Evolutionary conservation across 202 grass and related monocot genomes (phyloP).

Genomic region (Miscanthus sacchariflorus): DNA sequence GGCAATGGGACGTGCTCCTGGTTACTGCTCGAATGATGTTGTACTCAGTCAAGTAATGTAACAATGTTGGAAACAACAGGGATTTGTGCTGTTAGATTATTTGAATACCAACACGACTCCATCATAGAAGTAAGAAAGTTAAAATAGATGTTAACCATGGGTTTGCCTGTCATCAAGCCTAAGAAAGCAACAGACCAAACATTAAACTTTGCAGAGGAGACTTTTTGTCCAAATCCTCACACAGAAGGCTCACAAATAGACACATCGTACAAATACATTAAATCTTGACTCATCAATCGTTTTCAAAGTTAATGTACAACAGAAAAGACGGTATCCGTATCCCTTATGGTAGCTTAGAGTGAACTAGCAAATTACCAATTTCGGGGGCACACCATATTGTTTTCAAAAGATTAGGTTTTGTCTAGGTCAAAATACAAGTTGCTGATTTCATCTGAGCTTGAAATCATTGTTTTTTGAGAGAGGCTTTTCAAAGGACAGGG

Average conservation of each 20-base stretch:
- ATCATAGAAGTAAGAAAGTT: constrained; percentile 20
- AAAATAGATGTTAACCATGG: not conserved
- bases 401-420: not conserved
- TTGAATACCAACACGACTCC: not conserved
- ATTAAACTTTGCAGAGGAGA: not conserved
- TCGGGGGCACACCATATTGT: not conserved
- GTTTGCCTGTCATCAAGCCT: not conserved
- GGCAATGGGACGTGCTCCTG: not conserved
- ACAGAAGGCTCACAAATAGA: constrained; percentile 6
- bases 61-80: constrained; percentile 5
- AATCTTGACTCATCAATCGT: not conserved
- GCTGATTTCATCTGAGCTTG: not conserved
- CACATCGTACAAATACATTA: not conserved
- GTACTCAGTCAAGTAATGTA: not conserved
- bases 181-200: constrained; percentile 8
- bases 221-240: not conserved
- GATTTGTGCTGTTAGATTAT: not conserved
- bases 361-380: not conserved
- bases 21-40: not conserved
- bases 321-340: constrained; percentile 4
- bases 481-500: not conserved
- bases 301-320: constrained; percentile 8
- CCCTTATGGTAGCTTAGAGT: not conserved
- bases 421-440: not conserved
- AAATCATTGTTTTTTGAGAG: not conserved